Conservation (phyloP, 2,329 filamentous ascomycete genomes). For the Dothideomycetidae sp. region DNA sequence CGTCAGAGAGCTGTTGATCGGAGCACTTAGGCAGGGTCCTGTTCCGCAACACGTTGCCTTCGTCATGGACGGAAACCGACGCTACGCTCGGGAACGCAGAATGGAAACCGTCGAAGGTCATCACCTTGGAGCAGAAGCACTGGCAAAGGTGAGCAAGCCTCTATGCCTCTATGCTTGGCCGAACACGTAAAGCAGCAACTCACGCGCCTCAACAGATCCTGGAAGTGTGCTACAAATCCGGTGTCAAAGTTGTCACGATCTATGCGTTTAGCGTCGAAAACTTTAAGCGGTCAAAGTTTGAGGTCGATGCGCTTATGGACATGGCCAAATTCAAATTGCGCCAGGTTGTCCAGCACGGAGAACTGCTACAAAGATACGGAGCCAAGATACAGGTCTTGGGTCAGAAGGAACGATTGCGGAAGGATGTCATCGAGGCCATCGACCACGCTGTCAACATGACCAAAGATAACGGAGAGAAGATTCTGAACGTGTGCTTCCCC, state of each 20-base stretch:
- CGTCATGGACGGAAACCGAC: constrained; percentile 95
- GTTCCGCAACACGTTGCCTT: constrained; percentile 96
- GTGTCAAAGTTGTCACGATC: constrained; percentile 91
- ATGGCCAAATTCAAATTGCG: constrained; percentile 91
- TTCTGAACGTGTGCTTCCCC: constrained; percentile 89
- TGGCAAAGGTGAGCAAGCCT: constrained; percentile 54
- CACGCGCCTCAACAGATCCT: constrained; percentile 46
- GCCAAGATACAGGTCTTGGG: constrained; percentile 76
- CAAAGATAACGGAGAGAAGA: constrained; percentile 65
- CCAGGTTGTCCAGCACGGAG: constrained; percentile 84
- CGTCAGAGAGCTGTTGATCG: constrained; percentile 72
- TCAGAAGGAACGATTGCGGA: constrained; percentile 66
- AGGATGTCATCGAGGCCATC: constrained; percentile 78
- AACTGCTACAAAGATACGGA: constrained; percentile 83
- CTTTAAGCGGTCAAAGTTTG: constrained; percentile 91
- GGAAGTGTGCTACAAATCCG: constrained; percentile 95
- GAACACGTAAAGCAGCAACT: neutral
- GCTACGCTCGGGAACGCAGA: constrained; percentile 76
- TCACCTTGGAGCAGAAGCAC: constrained; percentile 85
- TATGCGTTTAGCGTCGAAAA: constrained; percentile 99
- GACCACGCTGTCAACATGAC: constrained; percentile 78
- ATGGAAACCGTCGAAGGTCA: constrained; percentile 97
- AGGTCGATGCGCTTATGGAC: constrained; percentile 94
- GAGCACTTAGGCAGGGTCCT: constrained; percentile 75
- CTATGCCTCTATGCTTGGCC: neutral